Base-by-base conservation (phyloP, 2,329 filamentous ascomycete species). In the Alternaria infectoria region DNA sequence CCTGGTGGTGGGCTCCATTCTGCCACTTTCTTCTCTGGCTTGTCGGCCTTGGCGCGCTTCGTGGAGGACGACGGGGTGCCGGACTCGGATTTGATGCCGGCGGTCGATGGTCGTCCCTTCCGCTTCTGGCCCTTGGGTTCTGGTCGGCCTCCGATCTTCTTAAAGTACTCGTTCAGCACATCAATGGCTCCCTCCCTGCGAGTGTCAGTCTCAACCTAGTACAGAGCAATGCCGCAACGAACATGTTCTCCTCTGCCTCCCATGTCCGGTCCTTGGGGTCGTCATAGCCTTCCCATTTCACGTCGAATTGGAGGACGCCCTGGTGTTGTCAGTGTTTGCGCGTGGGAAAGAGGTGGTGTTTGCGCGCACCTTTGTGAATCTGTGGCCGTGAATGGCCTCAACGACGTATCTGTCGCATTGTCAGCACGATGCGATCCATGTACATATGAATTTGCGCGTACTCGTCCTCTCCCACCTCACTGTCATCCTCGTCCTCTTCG, bases 271-370 rank as follows among this genome's bases (percentile, higher is more conserved):
- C 92, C 0, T 82, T 78, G 65, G 89, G 88, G 65, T 89, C 86
- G 0, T 91, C 87, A 65, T 90, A 96, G 4, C 92, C 92, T 67
- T 92, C 88, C 92, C 92, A 96, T 73, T 95, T 93, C 36, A 96
- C 91, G 55, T 90, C 85, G 73, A 91, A 93, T 50, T 85, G 84
- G 0, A 75, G 60, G 10, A 56, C 56, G 62, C 72, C 71, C 72
- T 74, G 52, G 10, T 26, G 13, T 17, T 25, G 51, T 71, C 21
- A 73, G 67, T 58, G 32, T 49, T 23, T 54, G 36, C n/a, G 30
- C 28, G 15, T 43, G 49, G 57, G 2, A 15, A 30, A 12, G 40
- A 86, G 83, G 7, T 17, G 19, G 21, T 32, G 40, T 36, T 11
- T 50, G 52, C 30, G 19, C 63, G 10, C 26, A 72, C 72, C 56